A percentile compares a stretch with the other conserved stretches of the same genome.
Evolutionary conservation across 805 yeast species (phyloP).

Genomic region (Starmerella etchellsii): DNA sequence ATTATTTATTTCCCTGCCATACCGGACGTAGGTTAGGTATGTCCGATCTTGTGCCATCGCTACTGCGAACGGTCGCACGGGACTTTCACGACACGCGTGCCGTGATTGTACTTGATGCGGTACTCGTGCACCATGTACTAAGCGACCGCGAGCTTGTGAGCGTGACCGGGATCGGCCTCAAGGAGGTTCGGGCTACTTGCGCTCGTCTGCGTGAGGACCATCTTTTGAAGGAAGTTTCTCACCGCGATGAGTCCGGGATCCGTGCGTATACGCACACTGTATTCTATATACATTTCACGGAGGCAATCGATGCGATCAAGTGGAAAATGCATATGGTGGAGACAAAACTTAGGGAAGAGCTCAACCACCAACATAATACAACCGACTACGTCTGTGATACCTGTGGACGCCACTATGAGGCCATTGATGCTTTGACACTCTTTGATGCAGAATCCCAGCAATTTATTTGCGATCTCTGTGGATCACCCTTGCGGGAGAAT

Average conservation of each 20-base stretch:
- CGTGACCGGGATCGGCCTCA: conserved; percentile 69
- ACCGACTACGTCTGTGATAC: conserved; percentile 88
- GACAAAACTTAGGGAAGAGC: conserved; percentile 61
- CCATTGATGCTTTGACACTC: conserved; percentile 75
- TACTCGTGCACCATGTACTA: conserved; percentile 73
- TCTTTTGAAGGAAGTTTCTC: conserved; percentile 32
- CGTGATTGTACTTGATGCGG: conserved; percentile 73
- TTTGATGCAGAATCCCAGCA: conserved; percentile 67
- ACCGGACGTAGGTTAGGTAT: no score
- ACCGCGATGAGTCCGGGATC: conserved; percentile 44
- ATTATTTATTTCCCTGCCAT: no score
- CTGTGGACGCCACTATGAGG: conserved; percentile 68
- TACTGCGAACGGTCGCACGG: conserved; percentile 68
- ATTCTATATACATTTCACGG: conserved; percentile 78
- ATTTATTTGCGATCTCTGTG: conserved; percentile 77
- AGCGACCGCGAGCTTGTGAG: conserved; percentile 83
- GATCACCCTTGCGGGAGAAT: conserved; percentile 66
- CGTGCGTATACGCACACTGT: conserved; percentile 66
- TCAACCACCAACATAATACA: conserved; percentile 74
- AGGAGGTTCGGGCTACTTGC: conserved; percentile 73
- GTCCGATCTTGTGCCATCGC: conserved; percentile 13
- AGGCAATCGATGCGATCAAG: conserved; percentile 88
- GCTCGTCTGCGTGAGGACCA: conserved; percentile 76
- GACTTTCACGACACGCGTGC: conserved; percentile 81
- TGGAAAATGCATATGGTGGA: conserved; percentile 92